phyloP scores from a whole-genome alignment of 2,329 filamentous ascomycete species.

The Nemania sp. region DNA sequence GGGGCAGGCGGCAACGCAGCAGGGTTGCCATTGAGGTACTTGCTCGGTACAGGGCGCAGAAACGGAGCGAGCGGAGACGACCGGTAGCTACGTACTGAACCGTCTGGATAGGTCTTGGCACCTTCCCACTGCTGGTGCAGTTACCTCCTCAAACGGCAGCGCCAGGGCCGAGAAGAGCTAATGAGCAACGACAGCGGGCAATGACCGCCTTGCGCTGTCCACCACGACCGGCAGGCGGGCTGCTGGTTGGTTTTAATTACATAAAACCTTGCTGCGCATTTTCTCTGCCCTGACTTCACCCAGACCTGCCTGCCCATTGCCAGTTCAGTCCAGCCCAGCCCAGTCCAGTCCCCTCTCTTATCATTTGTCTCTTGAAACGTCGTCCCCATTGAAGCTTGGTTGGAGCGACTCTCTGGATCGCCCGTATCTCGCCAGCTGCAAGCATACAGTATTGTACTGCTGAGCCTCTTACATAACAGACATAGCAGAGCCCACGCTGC shows the following conservation, averaged over 20 bases:
- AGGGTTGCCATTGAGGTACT: neutral
- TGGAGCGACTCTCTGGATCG: constrained; percentile 42
- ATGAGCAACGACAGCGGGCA: constrained; percentile 3
- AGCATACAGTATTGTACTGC: constrained; percentile 20
- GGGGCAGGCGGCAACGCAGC: constrained; percentile 15
- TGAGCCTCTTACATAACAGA: constrained; percentile 37
- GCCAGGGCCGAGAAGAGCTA: constrained; percentile 3
- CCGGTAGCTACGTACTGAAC: neutral
- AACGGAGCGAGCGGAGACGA: neutral
- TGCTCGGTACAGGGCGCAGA: neutral
- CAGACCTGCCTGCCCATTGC: constrained; percentile 28
- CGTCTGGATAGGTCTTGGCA: neutral
- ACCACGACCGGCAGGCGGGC: constrained; percentile 9
- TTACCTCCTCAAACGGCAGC: neutral
- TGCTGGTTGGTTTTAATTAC: constrained; percentile 46
- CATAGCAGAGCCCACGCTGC: constrained; percentile 42
- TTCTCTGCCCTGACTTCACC: constrained; percentile 47
- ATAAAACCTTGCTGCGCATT: constrained; percentile 50
- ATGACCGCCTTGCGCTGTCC: constrained; percentile 7
- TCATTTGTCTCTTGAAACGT: constrained; percentile 33
- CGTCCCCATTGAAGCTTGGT: constrained; percentile 39
- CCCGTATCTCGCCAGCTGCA: constrained; percentile 39
- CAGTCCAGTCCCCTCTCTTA: constrained; percentile 32
- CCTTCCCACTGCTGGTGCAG: neutral
- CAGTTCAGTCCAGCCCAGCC: too few species aligned